These are phyloP conservation scores for Talaromyces sp. DNA, from an alignment of 2,329 filamentous ascomycete genomes.

Conservation along the genomic window DNA sequence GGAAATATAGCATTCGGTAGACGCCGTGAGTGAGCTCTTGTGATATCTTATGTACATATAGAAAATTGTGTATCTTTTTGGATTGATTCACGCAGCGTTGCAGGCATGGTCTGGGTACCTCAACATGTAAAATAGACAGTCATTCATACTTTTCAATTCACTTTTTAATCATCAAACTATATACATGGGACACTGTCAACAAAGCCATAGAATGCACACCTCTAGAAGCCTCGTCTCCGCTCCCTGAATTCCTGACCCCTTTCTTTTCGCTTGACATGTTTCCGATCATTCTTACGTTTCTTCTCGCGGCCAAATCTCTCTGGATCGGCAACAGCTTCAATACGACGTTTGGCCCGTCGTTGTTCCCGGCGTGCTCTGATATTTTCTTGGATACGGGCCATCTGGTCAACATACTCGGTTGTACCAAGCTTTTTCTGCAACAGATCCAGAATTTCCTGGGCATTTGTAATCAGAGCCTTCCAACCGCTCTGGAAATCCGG, in stretches of 20 bases:
- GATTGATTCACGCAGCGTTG: not conserved
- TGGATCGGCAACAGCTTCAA: constrained; percentile 79
- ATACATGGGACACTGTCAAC: constrained; percentile 1
- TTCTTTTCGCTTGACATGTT: constrained; percentile 77
- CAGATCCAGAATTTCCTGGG: constrained; percentile 73
- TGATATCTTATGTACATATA: constrained; percentile 1
- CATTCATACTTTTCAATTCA: constrained; percentile 19
- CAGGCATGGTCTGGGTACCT: not conserved
- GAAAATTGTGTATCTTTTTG: not conserved
- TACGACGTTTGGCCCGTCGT: constrained; percentile 77
- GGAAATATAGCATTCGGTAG: too few species aligned
- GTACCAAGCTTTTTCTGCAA: constrained; percentile 83
- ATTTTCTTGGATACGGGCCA: constrained; percentile 68
- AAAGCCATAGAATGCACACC: constrained; percentile 13
- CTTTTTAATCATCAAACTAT: not conserved
- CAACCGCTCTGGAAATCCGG: constrained; percentile 65
- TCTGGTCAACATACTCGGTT: constrained; percentile 68
- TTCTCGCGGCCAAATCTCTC: constrained; percentile 76
- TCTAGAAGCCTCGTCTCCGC: constrained; percentile 65
- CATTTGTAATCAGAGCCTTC: constrained; percentile 66
- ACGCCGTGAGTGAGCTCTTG: too few species aligned
- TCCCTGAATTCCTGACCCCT: constrained; percentile 69
- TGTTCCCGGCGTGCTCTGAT: constrained; percentile 70
- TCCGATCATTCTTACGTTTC: constrained; percentile 76
- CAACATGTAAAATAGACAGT: constrained; percentile 6